These are phyloP conservation scores for Colletotrichum salicis DNA, from an alignment of 2,329 filamentous ascomycete species.

Conservation along the genomic window DNA sequence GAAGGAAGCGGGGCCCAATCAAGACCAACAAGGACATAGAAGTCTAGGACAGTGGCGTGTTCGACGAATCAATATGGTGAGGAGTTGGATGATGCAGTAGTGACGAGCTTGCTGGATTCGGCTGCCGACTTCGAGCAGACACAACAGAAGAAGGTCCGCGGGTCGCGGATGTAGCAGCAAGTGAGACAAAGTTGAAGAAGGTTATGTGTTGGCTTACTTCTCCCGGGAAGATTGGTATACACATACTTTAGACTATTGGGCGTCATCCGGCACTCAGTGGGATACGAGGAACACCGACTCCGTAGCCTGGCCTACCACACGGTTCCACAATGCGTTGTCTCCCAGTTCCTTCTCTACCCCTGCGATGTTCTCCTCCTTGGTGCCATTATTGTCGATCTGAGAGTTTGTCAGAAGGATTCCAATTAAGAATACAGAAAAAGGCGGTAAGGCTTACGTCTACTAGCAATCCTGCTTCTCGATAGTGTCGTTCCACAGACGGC, in stretches of 20 bases:
- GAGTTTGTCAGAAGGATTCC: background rate
- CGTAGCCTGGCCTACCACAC: background rate
- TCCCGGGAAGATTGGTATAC: background rate
- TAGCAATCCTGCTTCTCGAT: background rate
- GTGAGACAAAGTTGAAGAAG: background rate
- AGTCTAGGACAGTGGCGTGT: background rate
- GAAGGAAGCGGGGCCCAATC: background rate
- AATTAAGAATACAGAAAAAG: background rate
- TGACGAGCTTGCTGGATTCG: background rate
- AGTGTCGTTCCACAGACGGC: background rate
- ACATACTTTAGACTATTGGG: background rate
- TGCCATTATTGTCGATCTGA: background rate
- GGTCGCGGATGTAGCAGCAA: background rate
- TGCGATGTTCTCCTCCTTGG: background rate
- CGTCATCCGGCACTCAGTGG: background rate
- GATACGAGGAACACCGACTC: background rate
- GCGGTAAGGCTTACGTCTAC: background rate
- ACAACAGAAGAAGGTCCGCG: background rate
- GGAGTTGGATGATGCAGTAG: background rate
- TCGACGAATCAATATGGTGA: background rate
- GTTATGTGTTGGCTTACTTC: background rate
- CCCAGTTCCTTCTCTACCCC: background rate
- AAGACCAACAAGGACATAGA: background rate
- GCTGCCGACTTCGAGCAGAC: background rate
- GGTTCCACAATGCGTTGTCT: background rate